Percentiles rank a stretch among this genome's conserved stretches.
These are phyloP conservation scores for Dionaea muscipula DNA, from an alignment of 179 eudicot species.

Conservation along the genomic window DNA sequence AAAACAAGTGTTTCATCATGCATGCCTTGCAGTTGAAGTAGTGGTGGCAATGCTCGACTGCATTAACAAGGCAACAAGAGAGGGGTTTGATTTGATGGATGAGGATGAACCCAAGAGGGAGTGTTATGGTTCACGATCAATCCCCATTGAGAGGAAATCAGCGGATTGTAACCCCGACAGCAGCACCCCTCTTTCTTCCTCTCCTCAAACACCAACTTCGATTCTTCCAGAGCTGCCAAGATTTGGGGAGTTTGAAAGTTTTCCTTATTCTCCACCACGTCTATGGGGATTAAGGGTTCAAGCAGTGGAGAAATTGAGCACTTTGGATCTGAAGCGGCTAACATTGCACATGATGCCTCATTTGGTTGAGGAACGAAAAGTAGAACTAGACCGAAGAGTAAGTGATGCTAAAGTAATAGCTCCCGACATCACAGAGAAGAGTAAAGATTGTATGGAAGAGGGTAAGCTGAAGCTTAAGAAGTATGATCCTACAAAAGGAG, in stretches of 20 bases:
- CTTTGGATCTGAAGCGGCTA: conserved; percentile 70
- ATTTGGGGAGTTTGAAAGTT: conserved; percentile 17
- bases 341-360: conserved; percentile 62
- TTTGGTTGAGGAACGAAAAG: conserved; percentile 15
- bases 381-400: conserved; percentile 8
- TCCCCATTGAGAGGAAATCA: conserved; percentile 25
- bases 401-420: conserved; percentile 9
- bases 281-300: conserved; percentile 58
- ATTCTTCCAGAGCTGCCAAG: conserved; percentile 46
- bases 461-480: conserved; percentile 3
- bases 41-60: conserved; percentile 55
- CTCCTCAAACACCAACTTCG: conserved; percentile 84
- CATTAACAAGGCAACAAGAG: conserved; percentile 54
- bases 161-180: conserved; percentile 28
- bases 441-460: conserved; percentile 12
- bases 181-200: conserved; percentile 24
- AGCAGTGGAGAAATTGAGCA: conserved; percentile 56
- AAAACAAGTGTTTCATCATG: neutral
- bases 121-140: conserved; percentile 20
- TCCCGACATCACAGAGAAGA: neutral
- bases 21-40: conserved; percentile 19
- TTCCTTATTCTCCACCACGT: conserved; percentile 38
- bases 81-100: conserved; percentile 57
- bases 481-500: neutral
- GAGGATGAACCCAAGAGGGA: conserved; percentile 49